Base-by-base conservation (phyloP, 768 basidiomycete genomes). In the Hericium erinaceus region DNA sequence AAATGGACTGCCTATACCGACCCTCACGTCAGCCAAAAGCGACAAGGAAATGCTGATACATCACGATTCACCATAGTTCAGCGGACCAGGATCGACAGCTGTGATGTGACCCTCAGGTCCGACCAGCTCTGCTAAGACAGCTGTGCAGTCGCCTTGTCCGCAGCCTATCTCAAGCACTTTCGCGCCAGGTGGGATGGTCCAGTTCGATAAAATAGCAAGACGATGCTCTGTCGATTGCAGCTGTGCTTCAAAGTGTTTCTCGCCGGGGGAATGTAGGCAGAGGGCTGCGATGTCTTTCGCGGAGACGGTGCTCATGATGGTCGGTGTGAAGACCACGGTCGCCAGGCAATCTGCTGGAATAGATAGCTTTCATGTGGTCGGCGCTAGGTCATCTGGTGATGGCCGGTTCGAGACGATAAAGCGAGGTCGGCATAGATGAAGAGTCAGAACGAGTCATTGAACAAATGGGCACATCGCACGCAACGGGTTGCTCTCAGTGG, bases 61-160 rank as follows among this genome's bases (percentile, higher is more conserved):
- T 44, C 8, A 28, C 20, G 3, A 20, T 66, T 24, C 24, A 71
- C 74, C 74, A 52, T 76, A 75, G 53, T 70, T 67, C 4, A 68
- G 63, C 16, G 68, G 65, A 0, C 64, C 75, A 4, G 75, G 75
- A 57, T 76, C 75, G 18, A 75, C 63, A 2, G 73, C 75, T 18
- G 68, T 72, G 28, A 75, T 70, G 24, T 68, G 69, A 3, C 75
- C 75, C 1, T 53, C 56, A 1, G 59, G 58, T 2, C 74, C 75
- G 10, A 76, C 73, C 1, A 66, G 64, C 13, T 63, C 61, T 16
- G 74, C 74, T 9, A 76, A 65, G 6, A 64, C 70, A 20, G 67
- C 65, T 1, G 75, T 76, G 54, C 68, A 70, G 56, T 75, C 74
- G 15, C 75, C 75, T 55, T 75, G 75, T 2, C 74, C 75, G 57